These are phyloP conservation scores for Sporobolomyces pararoseus DNA, from an alignment of 768 basidiomycete genomes.

Conservation along the genomic window DNA sequence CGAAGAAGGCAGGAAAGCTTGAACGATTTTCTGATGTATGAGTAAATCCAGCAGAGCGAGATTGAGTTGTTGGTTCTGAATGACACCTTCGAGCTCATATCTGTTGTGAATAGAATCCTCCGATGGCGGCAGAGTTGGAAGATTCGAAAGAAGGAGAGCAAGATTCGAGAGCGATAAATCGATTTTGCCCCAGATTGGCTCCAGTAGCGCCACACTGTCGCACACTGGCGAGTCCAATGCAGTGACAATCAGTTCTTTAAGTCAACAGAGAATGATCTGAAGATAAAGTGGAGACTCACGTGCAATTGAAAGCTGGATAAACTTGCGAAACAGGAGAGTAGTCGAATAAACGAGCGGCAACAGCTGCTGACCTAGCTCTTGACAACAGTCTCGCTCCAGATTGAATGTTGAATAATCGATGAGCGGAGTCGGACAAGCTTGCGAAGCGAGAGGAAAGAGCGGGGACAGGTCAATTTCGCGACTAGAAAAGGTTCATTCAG, in stretches of 20 bases:
- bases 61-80: not conserved
- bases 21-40: constrained; percentile 16
- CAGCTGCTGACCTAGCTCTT: constrained; percentile 9
- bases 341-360: constrained; percentile 10
- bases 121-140: not conserved
- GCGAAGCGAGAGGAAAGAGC: not conserved
- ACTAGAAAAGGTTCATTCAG: not conserved
- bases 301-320: not conserved
- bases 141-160: not conserved
- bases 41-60: constrained; percentile 23
- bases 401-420: not conserved
- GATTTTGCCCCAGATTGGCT: constrained; percentile 6
- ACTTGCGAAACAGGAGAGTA: constrained; percentile 2
- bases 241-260: too few relatives aligned
- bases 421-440: not conserved
- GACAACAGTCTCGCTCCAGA: not conserved
- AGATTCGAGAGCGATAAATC: not conserved
- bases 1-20: not conserved
- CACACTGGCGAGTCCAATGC: not conserved
- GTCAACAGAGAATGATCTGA: too few relatives aligned
- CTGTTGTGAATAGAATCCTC: not conserved
- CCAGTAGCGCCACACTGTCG: not conserved
- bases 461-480: constrained; percentile 4
- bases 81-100: not conserved
- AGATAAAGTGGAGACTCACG: not conserved